phyloP scores from a whole-genome alignment of 2,329 filamentous ascomycete species.

The Huntiella moniliformis region DNA sequence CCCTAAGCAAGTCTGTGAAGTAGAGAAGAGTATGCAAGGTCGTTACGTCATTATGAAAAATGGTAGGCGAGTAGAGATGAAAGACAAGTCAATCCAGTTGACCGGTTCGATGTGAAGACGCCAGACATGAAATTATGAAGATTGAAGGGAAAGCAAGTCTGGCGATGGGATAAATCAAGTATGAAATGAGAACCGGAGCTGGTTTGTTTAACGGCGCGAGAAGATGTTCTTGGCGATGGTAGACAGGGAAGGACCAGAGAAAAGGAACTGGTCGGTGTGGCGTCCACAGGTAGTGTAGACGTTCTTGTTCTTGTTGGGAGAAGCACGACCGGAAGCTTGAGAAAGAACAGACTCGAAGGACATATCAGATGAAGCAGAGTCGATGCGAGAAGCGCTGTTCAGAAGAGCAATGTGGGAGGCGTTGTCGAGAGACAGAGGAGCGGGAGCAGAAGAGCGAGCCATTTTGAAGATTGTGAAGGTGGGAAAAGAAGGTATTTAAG shows the following conservation, averaged over 20 bases:
- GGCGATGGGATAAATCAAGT: not conserved
- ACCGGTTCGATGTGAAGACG: no score
- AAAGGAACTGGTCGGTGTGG: slow-evolving; percentile 34
- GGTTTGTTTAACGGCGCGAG: slow-evolving; percentile 7
- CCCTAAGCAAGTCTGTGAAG: no score
- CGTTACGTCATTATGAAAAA: no score
- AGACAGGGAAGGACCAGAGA: slow-evolving; percentile 28
- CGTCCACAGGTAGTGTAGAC: slow-evolving; percentile 36
- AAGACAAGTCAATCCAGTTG: no score
- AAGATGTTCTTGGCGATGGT: slow-evolving; percentile 26
- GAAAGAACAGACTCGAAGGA: not conserved
- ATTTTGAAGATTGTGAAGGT: not conserved
- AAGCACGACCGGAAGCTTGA: not conserved
- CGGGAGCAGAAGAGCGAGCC: slow-evolving; percentile 5
- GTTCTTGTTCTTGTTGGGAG: slow-evolving; percentile 25
- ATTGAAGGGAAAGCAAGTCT: no score
- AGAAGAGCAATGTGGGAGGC: slow-evolving; percentile 3
- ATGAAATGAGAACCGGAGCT: not conserved
- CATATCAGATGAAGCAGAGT: slow-evolving; percentile 6
- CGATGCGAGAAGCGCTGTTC: not conserved
- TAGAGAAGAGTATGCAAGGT: no score
- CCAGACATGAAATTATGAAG: no score
- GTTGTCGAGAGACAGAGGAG: slow-evolving; percentile 1
- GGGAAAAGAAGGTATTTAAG: no score
- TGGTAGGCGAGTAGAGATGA: no score